These are phyloP conservation scores for Daldinia concentrica DNA, from an alignment of 495 filamentous ascomycete genomes.

Conservation along the genomic window DNA sequence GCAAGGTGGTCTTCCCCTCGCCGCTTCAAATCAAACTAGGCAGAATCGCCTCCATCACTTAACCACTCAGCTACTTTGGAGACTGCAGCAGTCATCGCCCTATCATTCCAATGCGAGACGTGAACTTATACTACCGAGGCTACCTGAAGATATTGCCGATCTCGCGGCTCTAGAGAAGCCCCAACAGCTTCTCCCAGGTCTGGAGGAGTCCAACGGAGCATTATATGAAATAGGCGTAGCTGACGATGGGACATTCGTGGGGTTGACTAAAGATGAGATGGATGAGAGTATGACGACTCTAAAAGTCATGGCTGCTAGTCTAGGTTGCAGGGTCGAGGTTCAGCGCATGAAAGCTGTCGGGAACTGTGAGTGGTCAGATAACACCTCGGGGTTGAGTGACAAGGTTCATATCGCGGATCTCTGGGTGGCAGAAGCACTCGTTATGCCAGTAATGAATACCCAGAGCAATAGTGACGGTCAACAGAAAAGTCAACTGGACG, in stretches of 20 bases:
- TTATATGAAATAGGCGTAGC: conserved; percentile 96
- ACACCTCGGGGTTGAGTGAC: conserved; percentile 30
- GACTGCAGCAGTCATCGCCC: conserved; percentile 92
- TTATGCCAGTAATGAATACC: conserved; percentile 52
- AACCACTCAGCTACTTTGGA: conserved; percentile 94
- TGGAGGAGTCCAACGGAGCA: conserved; percentile 92
- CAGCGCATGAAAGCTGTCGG: conserved; percentile 86
- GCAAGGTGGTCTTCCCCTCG: conserved; percentile 42
- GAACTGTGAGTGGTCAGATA: conserved; percentile 79
- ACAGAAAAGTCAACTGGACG: conserved; percentile 7
- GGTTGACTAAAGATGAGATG: conserved; percentile 89
- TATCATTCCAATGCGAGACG: conserved; percentile 78
- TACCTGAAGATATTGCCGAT: conserved; percentile 69
- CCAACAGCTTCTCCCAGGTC: conserved; percentile 74
- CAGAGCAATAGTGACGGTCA: conserved; percentile 22
- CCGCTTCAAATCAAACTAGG: conserved; percentile 67
- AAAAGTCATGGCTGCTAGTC: conserved; percentile 86
- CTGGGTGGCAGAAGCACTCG: conserved; percentile 85
- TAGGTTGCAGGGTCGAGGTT: conserved; percentile 89
- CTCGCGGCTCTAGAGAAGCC: conserved; percentile 66
- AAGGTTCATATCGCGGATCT: conserved; percentile 63
- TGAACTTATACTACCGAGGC: conserved; percentile 73
- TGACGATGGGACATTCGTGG: conserved; percentile 92
- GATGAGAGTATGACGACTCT: conserved; percentile 87
- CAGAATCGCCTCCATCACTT: conserved; percentile 88